Evolutionary conservation across 2,329 filamentous ascomycete genomes (phyloP), one percentile per base, ranked within the genome.

Genomic region (Rutstroemia sp.): DNA sequence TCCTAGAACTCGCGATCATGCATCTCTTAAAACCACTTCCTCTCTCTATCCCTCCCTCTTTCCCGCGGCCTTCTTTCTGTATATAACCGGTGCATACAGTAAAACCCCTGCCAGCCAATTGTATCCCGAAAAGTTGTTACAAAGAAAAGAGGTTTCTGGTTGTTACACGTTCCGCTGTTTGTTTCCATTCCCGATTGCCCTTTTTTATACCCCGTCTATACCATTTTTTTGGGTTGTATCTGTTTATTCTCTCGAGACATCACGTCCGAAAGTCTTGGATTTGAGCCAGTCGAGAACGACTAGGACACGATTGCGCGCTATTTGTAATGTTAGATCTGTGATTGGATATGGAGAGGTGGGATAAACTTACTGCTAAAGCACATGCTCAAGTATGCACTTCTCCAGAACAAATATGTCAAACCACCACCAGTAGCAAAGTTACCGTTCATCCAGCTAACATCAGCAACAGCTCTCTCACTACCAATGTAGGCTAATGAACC

Each of bases 371-470:
- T 92, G 84, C 92, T 97, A 75, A 99, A 99, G 83, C 92, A 96
- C 94, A 99, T 99, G 80, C 90, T 96, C 73, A 99, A 78, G 74
- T 99, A 99, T 55, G 92, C 94, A 70, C 89, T 95, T 72, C 92
- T 83, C 94, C 94, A 99, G 84, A 99, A 99, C 65, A 96, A 82
- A 77, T 95, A 99, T 56, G 94, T 99, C 75, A 97, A 78, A 68
- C 87, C 89, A 71, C 94, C 94, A 70, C 92, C 94, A 47, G 87
- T 89, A 60, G 94, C 92, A 67, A 99, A 82, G 78, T 97, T 99
- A 64, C 94, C 94, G 68, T 94, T 95, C 77, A 95, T 85, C 92
- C 94, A 99, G 71, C 85, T 89, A 68, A 99, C 90, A 75, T 99
- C 94, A 60, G 94, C 94, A 58, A 99, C 94, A 50, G 94, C 94